Evolutionary conservation across 2,329 filamentous ascomycete genomes (phyloP), one percentile per base, ranked within the genome.

Genomic region (Neophaeococcomyces aloes): DNA sequence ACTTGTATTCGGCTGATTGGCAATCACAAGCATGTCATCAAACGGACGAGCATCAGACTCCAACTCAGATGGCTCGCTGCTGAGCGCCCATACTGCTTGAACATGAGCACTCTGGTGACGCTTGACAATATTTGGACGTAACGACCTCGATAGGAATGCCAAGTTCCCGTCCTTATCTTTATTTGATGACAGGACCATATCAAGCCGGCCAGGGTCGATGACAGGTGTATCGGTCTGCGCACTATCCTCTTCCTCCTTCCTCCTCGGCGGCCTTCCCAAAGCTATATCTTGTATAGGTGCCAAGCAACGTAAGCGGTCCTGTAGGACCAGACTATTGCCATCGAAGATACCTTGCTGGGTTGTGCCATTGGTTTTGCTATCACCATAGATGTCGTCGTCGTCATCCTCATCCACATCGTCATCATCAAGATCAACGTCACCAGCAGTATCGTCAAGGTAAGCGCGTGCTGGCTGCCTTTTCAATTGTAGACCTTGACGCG

Each of bases 111-210:
- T 79, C 38, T 81, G 76, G 53, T 85, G 80, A 17, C 77, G 75
- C 1, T 79, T 80, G 14, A 83, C 74, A 18, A 83, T 73, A 43
- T 74, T 75, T 1, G 87, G 85, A 43, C 85, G 79, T 42, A 96
- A 77, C 48, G 85, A 78, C 49, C 81, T 76, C 57, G 85, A 87
- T 45, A 96, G 67, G 33, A 91, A 71, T 4, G 85, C 81, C 29
- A 98, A 65, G 1, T 81, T 76, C 75, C 79, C 46, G 78, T 66
- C 42, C 76, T 71, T 52, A 71, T 76, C 48, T 60, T 69, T 42
- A 72, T 78, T 67, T 42, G 64, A 69, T 2, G 72, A 68, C 30
- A 70, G 65, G 42, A 78, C 65, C 17, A 80, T 58, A 50, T 79
- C 73, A 29, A 75, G 62, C 17, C 55, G 51, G 4, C 38, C 18